A percentile compares a stretch with the other conserved stretches of the same genome.
Conservation (phyloP, 257 asterid species). For the Petunia axillaris region DNA sequence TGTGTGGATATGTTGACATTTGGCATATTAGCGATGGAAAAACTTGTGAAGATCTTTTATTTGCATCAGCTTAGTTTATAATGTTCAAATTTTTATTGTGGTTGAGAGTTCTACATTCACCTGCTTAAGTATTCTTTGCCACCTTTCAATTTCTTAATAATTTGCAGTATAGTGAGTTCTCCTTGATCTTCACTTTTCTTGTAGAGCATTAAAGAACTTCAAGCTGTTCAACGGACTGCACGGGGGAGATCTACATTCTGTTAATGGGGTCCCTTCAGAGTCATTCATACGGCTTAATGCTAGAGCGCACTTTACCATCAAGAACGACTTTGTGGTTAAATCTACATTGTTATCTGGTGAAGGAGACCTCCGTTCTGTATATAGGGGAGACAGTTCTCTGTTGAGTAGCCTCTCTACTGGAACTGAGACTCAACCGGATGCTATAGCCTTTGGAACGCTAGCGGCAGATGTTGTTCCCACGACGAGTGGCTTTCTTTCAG, state of each 20-base stretch:
- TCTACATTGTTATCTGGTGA: constrained; percentile 57
- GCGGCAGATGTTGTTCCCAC: constrained; percentile 67
- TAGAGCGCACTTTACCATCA: constrained; percentile 47
- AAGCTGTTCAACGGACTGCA: constrained; percentile 57
- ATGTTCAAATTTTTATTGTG: constrained; percentile 18
- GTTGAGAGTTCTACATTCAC: not conserved
- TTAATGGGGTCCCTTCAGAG: constrained; percentile 43
- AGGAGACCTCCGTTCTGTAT: constrained; percentile 47
- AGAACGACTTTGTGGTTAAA: constrained; percentile 44
- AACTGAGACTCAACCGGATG: constrained; percentile 60
- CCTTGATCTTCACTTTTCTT: constrained; percentile 24
- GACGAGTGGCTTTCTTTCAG: constrained; percentile 57
- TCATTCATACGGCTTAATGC: constrained; percentile 43
- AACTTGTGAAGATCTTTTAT: not conserved
- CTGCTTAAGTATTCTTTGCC: not conserved
- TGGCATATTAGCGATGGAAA: not conserved
- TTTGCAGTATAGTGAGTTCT: constrained; percentile 18
- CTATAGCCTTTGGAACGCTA: constrained; percentile 60
- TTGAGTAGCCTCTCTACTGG: constrained; percentile 53
- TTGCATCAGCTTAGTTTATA: not conserved
- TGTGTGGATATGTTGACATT: not conserved
- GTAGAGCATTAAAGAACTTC: constrained; percentile 43
- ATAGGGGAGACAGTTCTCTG: constrained; percentile 40
- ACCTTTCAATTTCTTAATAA: not conserved
- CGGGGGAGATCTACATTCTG: constrained; percentile 39